Evolutionary conservation across 352 stramenopile genomes (phyloP).

Genomic region (Globisporangium takayamanum): DNA sequence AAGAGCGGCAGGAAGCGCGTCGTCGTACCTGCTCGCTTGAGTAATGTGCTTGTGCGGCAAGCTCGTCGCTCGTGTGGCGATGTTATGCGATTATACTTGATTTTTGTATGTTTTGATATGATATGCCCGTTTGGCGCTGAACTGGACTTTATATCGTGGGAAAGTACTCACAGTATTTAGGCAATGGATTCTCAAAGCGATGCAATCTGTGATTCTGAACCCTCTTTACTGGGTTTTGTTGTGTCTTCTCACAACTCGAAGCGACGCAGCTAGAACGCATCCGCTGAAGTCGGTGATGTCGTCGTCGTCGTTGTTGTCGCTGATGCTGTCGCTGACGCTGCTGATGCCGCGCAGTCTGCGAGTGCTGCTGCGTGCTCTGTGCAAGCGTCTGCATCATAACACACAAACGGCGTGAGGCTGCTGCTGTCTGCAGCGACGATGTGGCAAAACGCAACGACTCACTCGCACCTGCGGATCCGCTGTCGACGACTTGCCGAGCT

Average conservation of each 20-base stretch:
- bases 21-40: neutral
- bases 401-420: neutral
- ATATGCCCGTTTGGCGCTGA: neutral
- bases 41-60: neutral
- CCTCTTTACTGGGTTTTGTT: too few relatives aligned
- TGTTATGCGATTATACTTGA: neutral
- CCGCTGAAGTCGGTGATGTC: neutral
- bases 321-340: neutral
- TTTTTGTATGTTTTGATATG: neutral
- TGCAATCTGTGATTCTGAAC: too few relatives aligned
- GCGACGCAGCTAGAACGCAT: neutral
- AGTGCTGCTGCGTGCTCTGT: constrained; percentile 28
- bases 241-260: neutral
- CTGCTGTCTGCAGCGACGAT: neutral
- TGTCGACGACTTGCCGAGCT: constrained; percentile 37
- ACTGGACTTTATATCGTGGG: too few relatives aligned
- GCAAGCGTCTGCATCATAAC: constrained; percentile 17
- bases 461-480: constrained; percentile 25
- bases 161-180: too few relatives aligned
- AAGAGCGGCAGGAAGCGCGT: neutral
- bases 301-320: too few relatives aligned
- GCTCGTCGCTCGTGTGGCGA: neutral
- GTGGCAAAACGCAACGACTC: neutral
- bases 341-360: neutral
- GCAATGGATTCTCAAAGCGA: too few relatives aligned